These are phyloP conservation scores for Fistulifera pelliculosa DNA, from an alignment of 108 stramenopile genomes.

Conservation along the genomic window DNA sequence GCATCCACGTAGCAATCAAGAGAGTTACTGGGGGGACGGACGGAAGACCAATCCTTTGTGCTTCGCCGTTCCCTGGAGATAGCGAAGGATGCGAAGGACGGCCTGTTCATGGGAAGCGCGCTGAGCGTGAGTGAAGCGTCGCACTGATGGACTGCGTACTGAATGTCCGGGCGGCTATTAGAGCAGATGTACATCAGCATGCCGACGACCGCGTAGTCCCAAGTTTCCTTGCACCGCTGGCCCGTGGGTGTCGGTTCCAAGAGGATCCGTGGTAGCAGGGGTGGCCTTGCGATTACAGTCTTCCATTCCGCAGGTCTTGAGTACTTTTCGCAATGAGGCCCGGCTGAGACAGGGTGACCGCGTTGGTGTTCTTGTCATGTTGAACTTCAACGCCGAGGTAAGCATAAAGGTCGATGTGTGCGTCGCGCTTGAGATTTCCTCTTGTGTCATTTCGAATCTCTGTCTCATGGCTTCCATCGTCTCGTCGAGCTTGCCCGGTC, in stretches of 20 bases:
- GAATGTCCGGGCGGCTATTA: constrained; percentile 21
- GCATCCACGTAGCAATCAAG: constrained; percentile 36
- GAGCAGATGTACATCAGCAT: constrained; percentile 23
- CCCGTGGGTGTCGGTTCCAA: too few species aligned
- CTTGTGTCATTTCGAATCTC: too few species aligned
- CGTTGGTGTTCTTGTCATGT: too few species aligned
- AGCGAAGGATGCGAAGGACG: constrained; percentile 4
- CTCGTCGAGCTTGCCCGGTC: constrained; percentile 1
- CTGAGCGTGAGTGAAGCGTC: constrained; percentile 13
- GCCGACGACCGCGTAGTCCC: constrained; percentile 27
- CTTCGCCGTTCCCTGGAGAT: constrained; percentile 11
- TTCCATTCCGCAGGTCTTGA: too few species aligned
- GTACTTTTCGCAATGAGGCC: too few species aligned
- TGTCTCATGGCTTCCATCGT: constrained; percentile 7
- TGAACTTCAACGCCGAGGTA: too few species aligned
- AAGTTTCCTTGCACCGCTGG: too few species aligned
- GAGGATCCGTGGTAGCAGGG: too few species aligned
- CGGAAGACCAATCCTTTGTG: constrained; percentile 19
- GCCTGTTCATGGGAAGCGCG: constrained; percentile 6
- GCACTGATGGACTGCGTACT: constrained; percentile 12
- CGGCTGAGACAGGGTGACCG: too few species aligned
- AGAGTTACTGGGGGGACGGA: constrained; percentile 2
- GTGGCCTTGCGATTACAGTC: too few species aligned
- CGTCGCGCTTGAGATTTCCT: constrained; percentile 25
- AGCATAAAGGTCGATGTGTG: too few species aligned